These are phyloP conservation scores for Neurospora hispaniola DNA, from an alignment of 495 filamentous ascomycete genomes.

Conservation along the genomic window DNA sequence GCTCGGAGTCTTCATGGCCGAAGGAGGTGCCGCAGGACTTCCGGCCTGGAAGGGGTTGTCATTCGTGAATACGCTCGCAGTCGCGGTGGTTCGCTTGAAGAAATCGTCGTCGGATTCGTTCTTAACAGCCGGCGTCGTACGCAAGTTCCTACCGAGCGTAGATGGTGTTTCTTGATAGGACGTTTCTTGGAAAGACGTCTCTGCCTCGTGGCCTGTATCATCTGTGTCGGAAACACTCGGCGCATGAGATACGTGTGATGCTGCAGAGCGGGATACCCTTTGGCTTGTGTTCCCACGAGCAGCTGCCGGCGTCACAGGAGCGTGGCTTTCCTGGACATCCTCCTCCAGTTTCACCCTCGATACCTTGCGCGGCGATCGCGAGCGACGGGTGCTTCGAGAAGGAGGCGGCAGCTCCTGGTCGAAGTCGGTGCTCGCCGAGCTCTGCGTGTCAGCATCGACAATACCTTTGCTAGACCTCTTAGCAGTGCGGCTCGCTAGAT, in stretches of 20 bases:
- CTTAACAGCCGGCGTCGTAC: constrained; percentile 34
- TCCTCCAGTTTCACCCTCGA: constrained; percentile 34
- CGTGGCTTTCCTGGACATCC: constrained; percentile 33
- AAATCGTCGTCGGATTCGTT: constrained; percentile 31
- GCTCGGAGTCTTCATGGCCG: constrained; percentile 28
- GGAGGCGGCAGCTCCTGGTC: constrained; percentile 33
- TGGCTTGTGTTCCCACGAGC: constrained; percentile 36
- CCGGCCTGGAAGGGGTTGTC: constrained; percentile 97
- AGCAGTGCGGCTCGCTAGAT: constrained; percentile 64
- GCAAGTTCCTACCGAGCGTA: constrained; percentile 17
- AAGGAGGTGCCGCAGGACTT: constrained; percentile 27
- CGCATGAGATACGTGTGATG: constrained; percentile 27
- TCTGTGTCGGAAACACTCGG: constrained; percentile 35
- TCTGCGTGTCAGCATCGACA: constrained; percentile 55
- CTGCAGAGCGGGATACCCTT: constrained; percentile 36
- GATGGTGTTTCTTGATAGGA: constrained; percentile 13
- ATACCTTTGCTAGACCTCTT: constrained; percentile 79
- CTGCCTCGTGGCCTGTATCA: constrained; percentile 35
- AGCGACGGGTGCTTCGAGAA: constrained; percentile 18
- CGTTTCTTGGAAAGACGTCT: background rate
- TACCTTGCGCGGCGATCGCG: constrained; percentile 38
- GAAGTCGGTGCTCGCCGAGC: constrained; percentile 28
- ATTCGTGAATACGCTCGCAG: constrained; percentile 58
- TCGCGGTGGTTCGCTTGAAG: constrained; percentile 33
- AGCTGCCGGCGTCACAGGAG: constrained; percentile 22